phyloP scores from a whole-genome alignment of 306 rosid genomes.

The Fagus sylvatica region DNA sequence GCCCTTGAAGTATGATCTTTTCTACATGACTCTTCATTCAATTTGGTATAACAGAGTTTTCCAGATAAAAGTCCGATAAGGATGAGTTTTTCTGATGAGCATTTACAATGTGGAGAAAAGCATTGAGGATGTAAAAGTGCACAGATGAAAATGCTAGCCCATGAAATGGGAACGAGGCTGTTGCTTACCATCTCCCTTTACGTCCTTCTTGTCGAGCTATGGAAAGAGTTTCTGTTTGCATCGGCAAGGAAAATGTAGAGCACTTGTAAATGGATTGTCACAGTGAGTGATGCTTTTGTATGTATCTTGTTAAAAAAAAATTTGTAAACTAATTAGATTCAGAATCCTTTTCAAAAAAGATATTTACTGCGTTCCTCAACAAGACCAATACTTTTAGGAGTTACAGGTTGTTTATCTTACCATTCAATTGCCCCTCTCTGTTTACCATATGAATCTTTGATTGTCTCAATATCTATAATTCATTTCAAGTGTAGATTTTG shows the following conservation, averaged over 20 bases:
- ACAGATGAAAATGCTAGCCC: neutral
- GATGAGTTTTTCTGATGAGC: neutral
- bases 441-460: neutral
- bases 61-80: constrained; percentile 61
- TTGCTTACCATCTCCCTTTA: neutral
- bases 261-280: neutral
- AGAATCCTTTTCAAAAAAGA: neutral
- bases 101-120: neutral
- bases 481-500: neutral
- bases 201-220: neutral
- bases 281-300: constrained; percentile 4
- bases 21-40: constrained; percentile 95
- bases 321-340: neutral
- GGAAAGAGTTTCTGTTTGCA: neutral
- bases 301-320: neutral
- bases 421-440: neutral
- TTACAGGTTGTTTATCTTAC: neutral
- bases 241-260: neutral
- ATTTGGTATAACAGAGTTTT: constrained; percentile 91
- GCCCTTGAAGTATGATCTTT: constrained; percentile 83
- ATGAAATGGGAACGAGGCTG: neutral
- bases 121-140: neutral
- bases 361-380: neutral
- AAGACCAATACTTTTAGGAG: neutral
- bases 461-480: neutral